Percentiles rank a stretch among this genome's conserved stretches.
Evolutionary conservation across 1,139 yeast species (phyloP).

Genomic region (Meyerozyma smithsonii): DNA sequence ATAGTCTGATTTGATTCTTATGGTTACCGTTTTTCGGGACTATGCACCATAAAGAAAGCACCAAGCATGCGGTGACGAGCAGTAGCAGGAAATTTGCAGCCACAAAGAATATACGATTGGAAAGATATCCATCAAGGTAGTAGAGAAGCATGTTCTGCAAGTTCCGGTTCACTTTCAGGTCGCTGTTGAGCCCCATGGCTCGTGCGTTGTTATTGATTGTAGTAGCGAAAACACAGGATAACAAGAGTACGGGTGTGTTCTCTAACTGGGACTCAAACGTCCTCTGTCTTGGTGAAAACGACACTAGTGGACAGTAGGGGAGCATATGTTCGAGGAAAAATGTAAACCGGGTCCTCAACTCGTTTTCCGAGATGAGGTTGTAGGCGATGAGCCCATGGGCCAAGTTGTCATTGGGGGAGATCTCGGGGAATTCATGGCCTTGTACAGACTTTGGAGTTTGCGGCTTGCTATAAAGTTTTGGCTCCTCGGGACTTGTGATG

Average conservation of each 20-base stretch:
- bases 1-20: conserved; percentile 45
- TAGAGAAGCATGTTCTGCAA: conserved; percentile 37
- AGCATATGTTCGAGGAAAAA: conserved; percentile 35
- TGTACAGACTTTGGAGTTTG: no score
- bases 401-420: conserved; percentile 36
- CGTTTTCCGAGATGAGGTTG: conserved; percentile 17
- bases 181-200: conserved; percentile 5
- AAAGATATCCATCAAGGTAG: conserved; percentile 43
- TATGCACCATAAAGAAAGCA: conserved; percentile 46
- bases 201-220: conserved; percentile 38
- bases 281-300: conserved; percentile 29
- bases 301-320: conserved; percentile 45
- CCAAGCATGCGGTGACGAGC: conserved; percentile 38
- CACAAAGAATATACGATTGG: conserved; percentile 38
- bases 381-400: conserved; percentile 34
- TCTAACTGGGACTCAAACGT: conserved; percentile 36
- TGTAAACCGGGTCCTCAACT: conserved; percentile 28
- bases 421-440: conserved; percentile 34
- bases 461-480: no score
- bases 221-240: conserved; percentile 47
- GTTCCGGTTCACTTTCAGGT: conserved; percentile 14
- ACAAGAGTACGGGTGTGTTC: conserved; percentile 39
- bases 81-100: conserved; percentile 39
- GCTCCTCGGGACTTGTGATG: not conserved
- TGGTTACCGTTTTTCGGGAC: conserved; percentile 49